Base-by-base conservation (phyloP, 768 basidiomycete genomes). In the Phlebiopsis flavidoalba region DNA sequence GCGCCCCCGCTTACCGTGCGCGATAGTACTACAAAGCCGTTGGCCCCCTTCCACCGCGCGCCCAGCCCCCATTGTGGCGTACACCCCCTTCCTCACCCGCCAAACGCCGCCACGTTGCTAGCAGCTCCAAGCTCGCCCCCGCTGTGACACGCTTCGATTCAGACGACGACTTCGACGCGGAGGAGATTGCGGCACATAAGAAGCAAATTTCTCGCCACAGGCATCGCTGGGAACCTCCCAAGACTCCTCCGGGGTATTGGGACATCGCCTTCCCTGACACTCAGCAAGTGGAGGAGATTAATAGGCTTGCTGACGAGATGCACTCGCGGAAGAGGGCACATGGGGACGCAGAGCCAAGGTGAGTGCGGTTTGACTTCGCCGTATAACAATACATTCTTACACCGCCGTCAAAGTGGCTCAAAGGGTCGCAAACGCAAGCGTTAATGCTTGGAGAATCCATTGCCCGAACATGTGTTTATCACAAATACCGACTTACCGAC, bases 161-260 rank as follows among this genome's bases (percentile, higher is more conserved):
- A 17, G 15, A 26, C 21, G 52, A 21, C 33, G 52, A 53, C 33
- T 26, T 33, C 17, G n/a, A 17, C 1, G 52, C n/a, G 5, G 52
- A 11, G 11, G 67, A 65, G 0, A 70, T 74, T 48, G 74, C 74
- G 12, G 73, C 78, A n/a, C 91, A 90, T 69, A 85, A 83, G 72
- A 80, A 89, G 63, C 74, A 78, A 7, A 86, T 92, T 53, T 91
- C 88, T 40, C 79, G 87, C 33, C 90, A 92, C 70, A 79, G 88
- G 15, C 80, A 85, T 60, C 79, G 85, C 19, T 93, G 89, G 90
- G 78, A 78, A 31, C 79, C 84, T 50, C 79, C 86, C 0, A 80
- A 78, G 53, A 94, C 92, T 1, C 95, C 95, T 11, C 93, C 92
- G 0, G 86, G 84, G 15, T 96, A 91, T 73, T 95, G 93, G 91